Percentiles rank a stretch among this genome's conserved stretches.
Evolutionary conservation across 257 asterid genomes (phyloP).

Genomic region (Plantago major): DNA sequence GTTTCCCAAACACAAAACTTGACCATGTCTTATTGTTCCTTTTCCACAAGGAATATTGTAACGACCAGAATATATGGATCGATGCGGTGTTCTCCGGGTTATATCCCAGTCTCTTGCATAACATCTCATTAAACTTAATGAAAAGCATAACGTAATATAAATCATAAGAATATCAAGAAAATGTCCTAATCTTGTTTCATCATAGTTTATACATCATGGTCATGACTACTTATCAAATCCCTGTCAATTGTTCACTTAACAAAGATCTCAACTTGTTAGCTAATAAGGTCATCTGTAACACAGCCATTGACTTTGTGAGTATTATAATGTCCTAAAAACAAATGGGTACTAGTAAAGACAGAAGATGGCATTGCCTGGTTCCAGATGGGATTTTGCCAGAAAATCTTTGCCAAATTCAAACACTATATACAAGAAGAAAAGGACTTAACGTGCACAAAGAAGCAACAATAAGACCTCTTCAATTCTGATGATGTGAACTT

Average conservation of each 20-base stretch:
- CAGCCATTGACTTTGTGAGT: conserved; percentile 23
- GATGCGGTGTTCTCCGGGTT: no score
- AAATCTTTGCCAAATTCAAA: neutral
- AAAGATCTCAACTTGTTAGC: neutral
- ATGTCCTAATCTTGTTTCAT: neutral
- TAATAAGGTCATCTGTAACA: conserved; percentile 2
- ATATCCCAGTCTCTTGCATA: no score
- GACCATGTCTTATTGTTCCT: no score
- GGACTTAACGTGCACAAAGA: conserved; percentile 8
- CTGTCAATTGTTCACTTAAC: neutral
- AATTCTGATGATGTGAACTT: conserved; percentile 43
- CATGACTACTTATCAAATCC: neutral
- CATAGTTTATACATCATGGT: neutral
- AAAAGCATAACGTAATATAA: no score
- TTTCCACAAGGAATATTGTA: no score
- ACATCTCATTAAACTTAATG: no score
- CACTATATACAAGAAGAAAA: neutral
- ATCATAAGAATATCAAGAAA: neutral
- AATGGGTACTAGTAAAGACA: no score
- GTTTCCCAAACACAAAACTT: no score
- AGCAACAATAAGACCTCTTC: conserved; percentile 18
- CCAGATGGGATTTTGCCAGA: conserved; percentile 3
- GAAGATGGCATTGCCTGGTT: neutral
- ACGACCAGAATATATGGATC: no score
- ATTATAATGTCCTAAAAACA: conserved; percentile 7